These are phyloP conservation scores for Alloascoidea hylecoeti DNA, from an alignment of 805 yeast species.

Conservation along the genomic window DNA sequence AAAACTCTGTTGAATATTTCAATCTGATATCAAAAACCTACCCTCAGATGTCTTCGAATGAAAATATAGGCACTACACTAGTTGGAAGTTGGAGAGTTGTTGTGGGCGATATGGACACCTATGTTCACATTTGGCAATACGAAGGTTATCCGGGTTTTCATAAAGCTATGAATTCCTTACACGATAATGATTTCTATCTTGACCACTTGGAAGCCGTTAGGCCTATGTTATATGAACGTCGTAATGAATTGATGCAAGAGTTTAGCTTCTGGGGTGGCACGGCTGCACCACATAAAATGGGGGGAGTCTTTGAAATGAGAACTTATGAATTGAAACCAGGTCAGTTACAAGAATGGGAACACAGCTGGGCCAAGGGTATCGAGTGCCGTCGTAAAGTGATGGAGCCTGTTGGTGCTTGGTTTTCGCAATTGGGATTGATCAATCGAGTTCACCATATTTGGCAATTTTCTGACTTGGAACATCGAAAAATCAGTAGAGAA, in stretches of 20 bases:
- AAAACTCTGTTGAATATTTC: constrained; percentile 18
- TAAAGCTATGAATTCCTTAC: constrained; percentile 18
- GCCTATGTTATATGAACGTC: constrained; percentile 18
- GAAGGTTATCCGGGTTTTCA: constrained; percentile 26
- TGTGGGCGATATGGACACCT: constrained; percentile 25
- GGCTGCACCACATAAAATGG: constrained; percentile 22
- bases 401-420: constrained; percentile 34
- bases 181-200: constrained; percentile 14
- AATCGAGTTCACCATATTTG: constrained; percentile 26
- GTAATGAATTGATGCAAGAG: constrained; percentile 22
- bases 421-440: constrained; percentile 22
- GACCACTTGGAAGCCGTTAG: constrained; percentile 16
- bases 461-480: constrained; percentile 29
- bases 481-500: constrained; percentile 22
- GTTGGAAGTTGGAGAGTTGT: constrained; percentile 28
- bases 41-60: constrained; percentile 18
- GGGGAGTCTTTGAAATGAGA: constrained; percentile 27
- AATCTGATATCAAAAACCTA: constrained; percentile 17
- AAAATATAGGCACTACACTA: constrained; percentile 17
- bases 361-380: constrained; percentile 24
- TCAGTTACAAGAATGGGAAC: constrained; percentile 25
- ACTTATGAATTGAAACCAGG: constrained; percentile 24
- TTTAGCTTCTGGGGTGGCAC: constrained; percentile 31
- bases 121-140: constrained; percentile 26
- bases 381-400: constrained; percentile 27